Conservation (phyloP, 169 alveolate genomes). For the Plasmodium fragile region DNA sequence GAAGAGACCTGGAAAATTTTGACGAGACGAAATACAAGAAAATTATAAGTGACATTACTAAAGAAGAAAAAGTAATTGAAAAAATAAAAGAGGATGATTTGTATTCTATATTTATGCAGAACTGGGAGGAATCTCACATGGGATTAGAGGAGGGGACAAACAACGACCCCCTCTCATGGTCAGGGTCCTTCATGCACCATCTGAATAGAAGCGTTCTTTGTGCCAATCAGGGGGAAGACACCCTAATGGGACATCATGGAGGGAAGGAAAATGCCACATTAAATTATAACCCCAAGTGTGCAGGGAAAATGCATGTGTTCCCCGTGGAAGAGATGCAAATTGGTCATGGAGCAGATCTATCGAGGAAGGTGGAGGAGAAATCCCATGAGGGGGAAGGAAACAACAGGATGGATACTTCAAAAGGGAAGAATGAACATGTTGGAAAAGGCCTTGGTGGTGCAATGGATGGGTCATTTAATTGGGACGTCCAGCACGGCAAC, state of each 20-base stretch:
- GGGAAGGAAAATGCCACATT: neutral
- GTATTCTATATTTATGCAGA: constrained; percentile 75
- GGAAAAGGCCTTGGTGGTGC: neutral
- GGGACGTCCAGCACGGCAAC: neutral
- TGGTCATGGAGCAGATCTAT: neutral
- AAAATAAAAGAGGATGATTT: constrained; percentile 73
- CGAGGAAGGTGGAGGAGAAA: neutral
- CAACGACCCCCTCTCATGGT: neutral
- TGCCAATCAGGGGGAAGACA: neutral
- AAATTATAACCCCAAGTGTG: neutral
- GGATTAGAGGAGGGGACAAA: neutral
- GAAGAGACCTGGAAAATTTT: constrained; percentile 54
- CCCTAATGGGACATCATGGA: neutral
- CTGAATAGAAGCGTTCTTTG: constrained; percentile 9
- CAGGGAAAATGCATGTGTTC: neutral
- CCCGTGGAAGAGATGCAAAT: neutral
- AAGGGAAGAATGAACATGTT: neutral
- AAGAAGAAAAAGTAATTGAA: constrained; percentile 72
- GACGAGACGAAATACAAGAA: constrained; percentile 66
- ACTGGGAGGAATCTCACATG: constrained; percentile 64
- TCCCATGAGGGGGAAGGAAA: neutral
- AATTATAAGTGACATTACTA: constrained; percentile 46
- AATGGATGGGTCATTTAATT: neutral
- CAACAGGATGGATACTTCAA: neutral
- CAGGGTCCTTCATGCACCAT: constrained; percentile 32